Conservation (phyloP, 2,329 filamentous ascomycete species). For the Fusarium robinianum region DNA sequence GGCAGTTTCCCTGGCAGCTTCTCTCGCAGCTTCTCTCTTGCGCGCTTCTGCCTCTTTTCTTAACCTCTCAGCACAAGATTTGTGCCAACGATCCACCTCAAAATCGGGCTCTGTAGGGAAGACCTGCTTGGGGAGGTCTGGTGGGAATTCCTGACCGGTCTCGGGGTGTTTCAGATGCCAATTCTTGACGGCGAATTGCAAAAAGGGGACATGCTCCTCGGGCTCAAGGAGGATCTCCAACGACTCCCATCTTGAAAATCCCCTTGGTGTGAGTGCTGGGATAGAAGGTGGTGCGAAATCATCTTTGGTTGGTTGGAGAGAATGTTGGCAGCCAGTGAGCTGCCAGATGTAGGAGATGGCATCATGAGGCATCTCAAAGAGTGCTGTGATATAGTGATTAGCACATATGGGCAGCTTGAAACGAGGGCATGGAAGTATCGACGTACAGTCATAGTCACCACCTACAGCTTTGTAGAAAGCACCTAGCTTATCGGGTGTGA, state of each 20-base stretch:
- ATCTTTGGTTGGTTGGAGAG: slow-evolving; percentile 74
- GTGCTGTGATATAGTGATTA: slow-evolving; percentile 47
- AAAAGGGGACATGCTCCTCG: slow-evolving; percentile 81
- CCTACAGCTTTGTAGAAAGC: slow-evolving; percentile 76
- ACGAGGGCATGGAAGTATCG: slow-evolving; percentile 1
- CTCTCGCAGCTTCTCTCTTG: slow-evolving; percentile 39
- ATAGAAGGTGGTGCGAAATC: slow-evolving; percentile 77
- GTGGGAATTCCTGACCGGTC: slow-evolving; percentile 70
- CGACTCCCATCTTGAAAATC: slow-evolving; percentile 92
- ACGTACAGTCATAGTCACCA: slow-evolving; percentile 71
- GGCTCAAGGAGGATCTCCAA: slow-evolving; percentile 87
- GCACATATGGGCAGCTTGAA: not conserved
- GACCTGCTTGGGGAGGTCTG: slow-evolving; percentile 60
- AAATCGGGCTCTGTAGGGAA: slow-evolving; percentile 75
- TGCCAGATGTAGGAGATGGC: slow-evolving; percentile 92
- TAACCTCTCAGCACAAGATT: slow-evolving; percentile 72
- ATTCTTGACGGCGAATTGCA: slow-evolving; percentile 77
- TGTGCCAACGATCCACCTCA: slow-evolving; percentile 87
- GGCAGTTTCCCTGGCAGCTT: slow-evolving; percentile 22
- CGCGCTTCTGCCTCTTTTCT: slow-evolving; percentile 59
- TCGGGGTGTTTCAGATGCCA: slow-evolving; percentile 78
- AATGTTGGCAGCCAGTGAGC: slow-evolving; percentile 87
- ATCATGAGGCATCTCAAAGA: slow-evolving; percentile 76
- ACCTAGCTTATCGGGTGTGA: slow-evolving; percentile 73
- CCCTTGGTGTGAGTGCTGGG: slow-evolving; percentile 79